These are phyloP conservation scores for Hypoxylon intermedium DNA, from an alignment of 495 filamentous ascomycete species.

Conservation along the genomic window DNA sequence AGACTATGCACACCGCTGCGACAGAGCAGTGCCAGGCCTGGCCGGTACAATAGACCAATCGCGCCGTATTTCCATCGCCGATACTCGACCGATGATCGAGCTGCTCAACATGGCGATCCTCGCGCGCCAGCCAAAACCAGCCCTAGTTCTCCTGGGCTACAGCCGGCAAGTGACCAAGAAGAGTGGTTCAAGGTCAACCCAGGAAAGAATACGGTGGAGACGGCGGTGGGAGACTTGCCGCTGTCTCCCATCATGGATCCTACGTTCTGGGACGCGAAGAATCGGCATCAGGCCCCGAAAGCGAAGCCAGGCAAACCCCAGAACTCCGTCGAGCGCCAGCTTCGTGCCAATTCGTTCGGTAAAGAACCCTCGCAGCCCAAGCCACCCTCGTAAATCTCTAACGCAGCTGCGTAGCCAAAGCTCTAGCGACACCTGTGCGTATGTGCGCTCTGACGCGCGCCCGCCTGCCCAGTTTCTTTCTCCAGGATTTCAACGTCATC, in stretches of 20 bases:
- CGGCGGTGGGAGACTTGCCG: slow-evolving; percentile 49
- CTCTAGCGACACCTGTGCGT: slow-evolving; percentile 71
- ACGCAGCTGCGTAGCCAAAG: slow-evolving; percentile 52
- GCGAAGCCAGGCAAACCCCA: slow-evolving; percentile 44
- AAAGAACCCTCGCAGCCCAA: slow-evolving; percentile 24
- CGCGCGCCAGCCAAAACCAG: not conserved
- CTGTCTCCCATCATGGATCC: slow-evolving; percentile 62
- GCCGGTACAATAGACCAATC: slow-evolving; percentile 10
- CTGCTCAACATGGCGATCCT: not conserved
- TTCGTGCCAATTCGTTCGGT: slow-evolving; percentile 68
- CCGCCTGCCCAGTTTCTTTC: slow-evolving; percentile 67
- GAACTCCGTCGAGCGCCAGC: slow-evolving; percentile 54
- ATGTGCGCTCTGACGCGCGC: slow-evolving; percentile 63
- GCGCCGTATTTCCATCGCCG: slow-evolving; percentile 4
- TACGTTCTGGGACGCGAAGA: slow-evolving; percentile 46
- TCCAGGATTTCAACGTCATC: slow-evolving; percentile 67
- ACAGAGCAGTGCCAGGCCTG: slow-evolving; percentile 25
- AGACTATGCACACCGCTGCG: slow-evolving; percentile 40
- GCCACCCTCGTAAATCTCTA: slow-evolving; percentile 38
- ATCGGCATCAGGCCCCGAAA: slow-evolving; percentile 41
- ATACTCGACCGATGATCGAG: slow-evolving; percentile 15
- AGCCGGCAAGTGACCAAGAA: slow-evolving; percentile 21
- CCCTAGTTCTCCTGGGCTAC: not conserved
- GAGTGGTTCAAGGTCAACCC: slow-evolving; percentile 40
- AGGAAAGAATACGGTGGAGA: slow-evolving; percentile 47